Evolutionary conservation across 208 protist species (phyloP), one percentile per base, ranked within the genome.

Genomic region (Wallacemonas sp.): DNA sequence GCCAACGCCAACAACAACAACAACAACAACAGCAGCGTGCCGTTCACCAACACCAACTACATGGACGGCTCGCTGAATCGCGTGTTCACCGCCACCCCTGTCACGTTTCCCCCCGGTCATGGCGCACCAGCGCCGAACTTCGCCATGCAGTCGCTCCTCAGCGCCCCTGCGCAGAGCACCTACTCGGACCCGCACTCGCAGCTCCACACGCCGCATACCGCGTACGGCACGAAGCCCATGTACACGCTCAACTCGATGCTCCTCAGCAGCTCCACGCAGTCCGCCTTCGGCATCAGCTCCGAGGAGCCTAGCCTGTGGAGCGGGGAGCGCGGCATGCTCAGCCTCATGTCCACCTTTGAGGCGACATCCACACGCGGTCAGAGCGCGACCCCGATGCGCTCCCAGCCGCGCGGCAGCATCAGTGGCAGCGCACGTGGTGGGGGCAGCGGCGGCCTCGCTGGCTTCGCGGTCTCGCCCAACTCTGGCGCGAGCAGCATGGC

Each of bases 21-120:
- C 63, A 22, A 14, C 28, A 18, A 45, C 66, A 41, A 65, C 52
- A 41, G 14, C 65, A 76, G 62, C 64, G 38, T 41, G 36, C 3
- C 44, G 12, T 48, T 31, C 52, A 63, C 25, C 41, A 57, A 29
- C n/a, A 52, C 1, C 10, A 33, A 68, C 32, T 28, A 36, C 57
- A 39, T 69, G 38, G 44, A 62, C 63, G 48, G 28, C 50, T 36
- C 39, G 29, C 45, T 33, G n/a, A 59, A 59, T n/a, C 26, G 16
- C 29, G 18, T 59, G 10, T 39, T 59, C 52, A 59, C 52, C 16
- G 5, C 52, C 12, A 49, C 44, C 7, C 44, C 44, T 12, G 20
- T 49, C 44, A 16, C 44, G 7, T 5, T 49, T 49, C 7, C 44
- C 16, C 12, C 44, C 16, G 44, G 44, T 25, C 5, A 0, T 16